Conservation (phyloP, 768 basidiomycete genomes). For the Multifurca ochricompacta region DNA sequence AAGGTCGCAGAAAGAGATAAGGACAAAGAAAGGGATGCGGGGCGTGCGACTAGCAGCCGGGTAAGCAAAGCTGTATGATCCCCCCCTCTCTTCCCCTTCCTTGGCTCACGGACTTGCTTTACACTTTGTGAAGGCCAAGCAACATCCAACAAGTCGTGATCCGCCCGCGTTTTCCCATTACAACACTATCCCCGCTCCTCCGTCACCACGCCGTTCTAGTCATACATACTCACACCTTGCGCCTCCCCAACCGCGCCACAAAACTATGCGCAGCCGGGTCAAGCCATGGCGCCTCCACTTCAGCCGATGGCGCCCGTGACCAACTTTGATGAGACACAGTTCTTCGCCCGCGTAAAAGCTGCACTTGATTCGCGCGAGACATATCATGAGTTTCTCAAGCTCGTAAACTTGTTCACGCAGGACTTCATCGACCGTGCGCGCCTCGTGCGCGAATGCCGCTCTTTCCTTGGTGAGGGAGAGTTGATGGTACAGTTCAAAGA, state of each 20-base stretch:
- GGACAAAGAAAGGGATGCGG: conserved; percentile 28
- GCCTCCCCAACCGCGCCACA: conserved; percentile 7
- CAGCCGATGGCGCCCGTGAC: conserved; percentile 21
- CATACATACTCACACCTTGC: conserved; percentile 17
- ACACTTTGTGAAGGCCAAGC: conserved; percentile 23
- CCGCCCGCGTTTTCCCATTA: conserved; percentile 24
- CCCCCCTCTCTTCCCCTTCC: conserved; percentile 8
- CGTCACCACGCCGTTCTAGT: conserved; percentile 25
- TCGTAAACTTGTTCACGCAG: conserved; percentile 91
- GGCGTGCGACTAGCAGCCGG: conserved; percentile 17
- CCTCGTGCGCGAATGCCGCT: conserved; percentile 70
- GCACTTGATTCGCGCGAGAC: conserved; percentile 64
- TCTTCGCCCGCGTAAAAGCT: conserved; percentile 87
- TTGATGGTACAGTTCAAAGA: conserved; percentile 75
- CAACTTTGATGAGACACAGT: conserved; percentile 56
- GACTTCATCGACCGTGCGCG: conserved; percentile 84
- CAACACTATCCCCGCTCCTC: conserved; percentile 23
- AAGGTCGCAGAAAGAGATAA: conserved; percentile 43
- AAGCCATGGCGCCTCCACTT: conserved; percentile 9
- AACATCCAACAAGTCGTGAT: conserved; percentile 22
- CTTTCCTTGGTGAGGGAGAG: conserved; percentile 69
- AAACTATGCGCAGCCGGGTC: conserved; percentile 1
- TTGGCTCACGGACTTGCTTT: not conserved
- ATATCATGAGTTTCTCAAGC: conserved; percentile 91
- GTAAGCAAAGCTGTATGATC: too few relatives aligned